These are phyloP conservation scores for Starmera pachycereana DNA, from an alignment of 805 yeast genomes.

Conservation along the genomic window DNA sequence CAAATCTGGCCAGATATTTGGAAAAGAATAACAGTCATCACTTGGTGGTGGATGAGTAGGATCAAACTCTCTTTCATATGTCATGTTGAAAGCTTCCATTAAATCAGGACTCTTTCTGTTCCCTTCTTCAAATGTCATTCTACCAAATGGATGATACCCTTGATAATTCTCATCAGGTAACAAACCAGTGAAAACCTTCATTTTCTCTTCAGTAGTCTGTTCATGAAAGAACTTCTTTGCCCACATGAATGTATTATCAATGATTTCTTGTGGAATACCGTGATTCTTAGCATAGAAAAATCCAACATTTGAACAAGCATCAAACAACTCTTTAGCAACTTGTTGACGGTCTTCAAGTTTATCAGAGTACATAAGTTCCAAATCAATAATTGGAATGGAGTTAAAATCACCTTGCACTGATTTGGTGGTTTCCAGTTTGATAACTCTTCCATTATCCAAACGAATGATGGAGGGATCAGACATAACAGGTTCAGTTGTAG, in stretches of 20 bases:
- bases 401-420: conserved; percentile 5
- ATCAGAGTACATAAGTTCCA: conserved; percentile 5
- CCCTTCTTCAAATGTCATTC: conserved; percentile 1
- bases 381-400: conserved; percentile 10
- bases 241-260: conserved; percentile 4
- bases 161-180: conserved; percentile 9
- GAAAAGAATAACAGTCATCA: conserved; percentile 14
- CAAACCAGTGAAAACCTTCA: conserved; percentile 11
- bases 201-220: conserved; percentile 7
- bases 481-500: too few relatives aligned
- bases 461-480: not conserved
- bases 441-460: conserved; percentile 1
- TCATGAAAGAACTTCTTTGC: conserved; percentile 17
- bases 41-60: conserved; percentile 4
- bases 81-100: conserved; percentile 22
- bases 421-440: not conserved
- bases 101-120: conserved; percentile 14
- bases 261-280: conserved; percentile 8
- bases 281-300: conserved; percentile 18
- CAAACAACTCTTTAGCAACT: conserved; percentile 10
- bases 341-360: conserved; percentile 3
- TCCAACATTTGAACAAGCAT: conserved; percentile 16
- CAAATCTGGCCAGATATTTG: conserved; percentile 17
- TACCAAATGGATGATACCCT: conserved; percentile 12
- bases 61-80: conserved; percentile 14